Percentiles rank a stretch among this genome's conserved stretches.
These are phyloP conservation scores for Striga asiatica DNA, from an alignment of 257 asterid genomes.

Conservation along the genomic window DNA sequence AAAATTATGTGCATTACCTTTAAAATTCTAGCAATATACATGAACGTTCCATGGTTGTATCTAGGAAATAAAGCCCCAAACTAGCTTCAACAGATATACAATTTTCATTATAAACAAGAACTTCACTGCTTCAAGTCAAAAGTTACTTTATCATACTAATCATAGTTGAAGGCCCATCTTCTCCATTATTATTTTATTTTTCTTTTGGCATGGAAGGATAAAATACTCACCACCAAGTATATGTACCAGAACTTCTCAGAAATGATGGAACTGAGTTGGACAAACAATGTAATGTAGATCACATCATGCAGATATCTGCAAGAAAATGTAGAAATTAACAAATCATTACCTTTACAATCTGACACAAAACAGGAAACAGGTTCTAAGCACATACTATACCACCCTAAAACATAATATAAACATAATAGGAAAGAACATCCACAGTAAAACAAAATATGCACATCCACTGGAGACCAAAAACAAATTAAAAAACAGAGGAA, in stretches of 20 bases:
- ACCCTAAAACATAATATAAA: background rate
- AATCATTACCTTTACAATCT: no score
- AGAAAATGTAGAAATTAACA: conserved; percentile 7
- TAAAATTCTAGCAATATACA: no score
- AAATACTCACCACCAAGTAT: conserved; percentile 69
- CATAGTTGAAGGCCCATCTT: no score
- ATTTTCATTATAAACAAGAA: no score
- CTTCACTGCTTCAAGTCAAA: no score
- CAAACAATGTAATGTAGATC: conserved; percentile 84
- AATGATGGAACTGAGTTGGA: conserved; percentile 73
- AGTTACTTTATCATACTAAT: no score
- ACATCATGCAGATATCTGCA: conserved; percentile 89
- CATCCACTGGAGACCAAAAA: background rate
- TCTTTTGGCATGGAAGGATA: background rate
- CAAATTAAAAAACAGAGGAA: background rate
- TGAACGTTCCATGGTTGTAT: background rate
- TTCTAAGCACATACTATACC: no score
- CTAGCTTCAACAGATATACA: background rate
- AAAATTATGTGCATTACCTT: no score
- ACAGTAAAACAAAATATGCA: background rate
- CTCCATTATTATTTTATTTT: background rate
- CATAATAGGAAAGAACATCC: background rate
- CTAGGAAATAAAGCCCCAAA: background rate
- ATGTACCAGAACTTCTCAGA: conserved; percentile 81
- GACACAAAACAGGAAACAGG: no score